phyloP scores from a whole-genome alignment of 2,329 filamentous ascomycete genomes.

The Acrocalymma vagum region DNA sequence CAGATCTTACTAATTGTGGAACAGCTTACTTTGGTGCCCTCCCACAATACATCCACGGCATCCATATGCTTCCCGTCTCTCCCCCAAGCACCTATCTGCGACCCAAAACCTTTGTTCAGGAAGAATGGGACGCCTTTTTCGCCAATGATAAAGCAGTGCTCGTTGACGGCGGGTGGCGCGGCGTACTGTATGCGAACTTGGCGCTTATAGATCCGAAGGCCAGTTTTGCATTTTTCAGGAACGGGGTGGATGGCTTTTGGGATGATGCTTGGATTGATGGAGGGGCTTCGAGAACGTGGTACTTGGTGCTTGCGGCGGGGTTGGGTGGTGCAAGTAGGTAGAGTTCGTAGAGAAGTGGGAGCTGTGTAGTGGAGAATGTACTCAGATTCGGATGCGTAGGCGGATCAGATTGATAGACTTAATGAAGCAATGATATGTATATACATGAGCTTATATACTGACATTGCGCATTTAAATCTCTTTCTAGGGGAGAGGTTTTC shows the following conservation, averaged over 20 bases:
- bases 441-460: constrained; percentile 1
- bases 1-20: constrained; percentile 1
- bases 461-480: constrained; percentile 12
- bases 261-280: constrained; percentile 77
- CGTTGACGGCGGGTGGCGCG: constrained; percentile 77
- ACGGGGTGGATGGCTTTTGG: constrained; percentile 63
- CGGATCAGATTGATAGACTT: too few relatives aligned
- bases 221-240: constrained; percentile 79
- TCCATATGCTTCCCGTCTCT: constrained; percentile 83
- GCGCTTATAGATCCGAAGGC: constrained; percentile 76
- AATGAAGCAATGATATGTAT: too few relatives aligned
- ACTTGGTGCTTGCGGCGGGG: constrained; percentile 40
- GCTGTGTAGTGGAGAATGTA: too few relatives aligned
- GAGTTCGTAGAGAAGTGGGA: too few relatives aligned
- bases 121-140: constrained; percentile 77
- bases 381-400: too few relatives aligned
- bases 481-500: too few relatives aligned
- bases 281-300: constrained; percentile 64
- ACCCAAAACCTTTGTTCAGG: constrained; percentile 71
- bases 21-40: constrained; percentile 74
- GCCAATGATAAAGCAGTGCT: constrained; percentile 65
- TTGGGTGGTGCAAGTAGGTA: too few relatives aligned
- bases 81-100: constrained; percentile 75
- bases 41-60: constrained; percentile 75
- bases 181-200: constrained; percentile 83